Evolutionary conservation across 805 yeast genomes (phyloP).

Genomic region (Monosporozyma aerobia): DNA sequence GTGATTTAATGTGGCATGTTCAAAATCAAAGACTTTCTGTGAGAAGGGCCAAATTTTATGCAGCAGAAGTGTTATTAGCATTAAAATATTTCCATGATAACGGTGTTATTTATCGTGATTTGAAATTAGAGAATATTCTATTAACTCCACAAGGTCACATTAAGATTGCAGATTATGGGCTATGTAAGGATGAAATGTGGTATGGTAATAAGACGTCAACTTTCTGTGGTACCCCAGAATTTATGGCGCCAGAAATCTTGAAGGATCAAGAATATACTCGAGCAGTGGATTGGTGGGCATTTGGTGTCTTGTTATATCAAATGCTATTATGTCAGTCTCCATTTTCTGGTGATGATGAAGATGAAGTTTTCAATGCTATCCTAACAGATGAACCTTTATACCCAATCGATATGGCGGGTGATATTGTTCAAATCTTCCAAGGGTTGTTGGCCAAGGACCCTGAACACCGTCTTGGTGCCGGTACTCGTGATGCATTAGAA

Average conservation of each 20-base stretch:
- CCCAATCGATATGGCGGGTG: slow-evolving; percentile 96
- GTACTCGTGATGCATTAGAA: slow-evolving; percentile 82
- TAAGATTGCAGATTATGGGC: slow-evolving; percentile 93
- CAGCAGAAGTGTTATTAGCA: slow-evolving; percentile 90
- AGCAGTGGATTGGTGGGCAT: slow-evolving; percentile 99
- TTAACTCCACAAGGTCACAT: slow-evolving; percentile 87
- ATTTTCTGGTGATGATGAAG: slow-evolving; percentile 93
- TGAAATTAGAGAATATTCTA: slow-evolving; percentile 89
- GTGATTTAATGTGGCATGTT: slow-evolving; percentile 99
- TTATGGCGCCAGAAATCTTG: slow-evolving; percentile 97
- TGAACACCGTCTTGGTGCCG: slow-evolving; percentile 69
- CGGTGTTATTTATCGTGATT: slow-evolving; percentile 92
- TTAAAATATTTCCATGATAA: slow-evolving; percentile 89
- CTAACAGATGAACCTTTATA: slow-evolving; percentile 92
- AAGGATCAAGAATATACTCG: slow-evolving; percentile 88
- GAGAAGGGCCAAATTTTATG: slow-evolving; percentile 90
- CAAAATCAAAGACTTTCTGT: slow-evolving; percentile 85
- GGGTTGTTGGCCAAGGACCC: slow-evolving; percentile 89
- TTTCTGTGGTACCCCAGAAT: slow-evolving; percentile 98
- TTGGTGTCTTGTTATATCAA: slow-evolving; percentile 92
- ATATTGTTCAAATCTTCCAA: slow-evolving; percentile 88
- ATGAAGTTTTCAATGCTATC: slow-evolving; percentile 94
- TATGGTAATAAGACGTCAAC: slow-evolving; percentile 79
- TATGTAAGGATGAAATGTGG: slow-evolving; percentile 93
- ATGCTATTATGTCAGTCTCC: slow-evolving; percentile 96